Evolutionary conservation across 345 rosid genomes (phyloP).

Genomic region (Citrus inodora): DNA sequence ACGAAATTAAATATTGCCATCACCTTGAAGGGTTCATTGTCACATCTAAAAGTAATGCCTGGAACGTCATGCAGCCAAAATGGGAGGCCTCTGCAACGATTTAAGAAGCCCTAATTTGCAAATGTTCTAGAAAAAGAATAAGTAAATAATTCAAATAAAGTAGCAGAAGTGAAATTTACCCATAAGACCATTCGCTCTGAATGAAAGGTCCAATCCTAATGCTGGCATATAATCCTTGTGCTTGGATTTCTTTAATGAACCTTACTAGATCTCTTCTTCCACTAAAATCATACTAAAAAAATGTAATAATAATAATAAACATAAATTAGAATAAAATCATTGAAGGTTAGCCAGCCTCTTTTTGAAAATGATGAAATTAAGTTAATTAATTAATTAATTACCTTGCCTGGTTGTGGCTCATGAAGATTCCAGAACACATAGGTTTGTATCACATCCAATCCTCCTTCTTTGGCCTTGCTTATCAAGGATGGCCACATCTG

Average conservation of each 20-base stretch:
- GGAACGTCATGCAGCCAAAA: conserved; percentile 37
- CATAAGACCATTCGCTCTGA: conserved; percentile 43
- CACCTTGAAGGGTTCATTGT: conserved; percentile 40
- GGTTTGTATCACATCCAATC: conserved; percentile 76
- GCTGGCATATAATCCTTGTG: conserved; percentile 38
- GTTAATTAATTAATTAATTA: neutral
- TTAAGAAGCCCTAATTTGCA: too few species aligned
- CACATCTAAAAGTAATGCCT: conserved; percentile 29
- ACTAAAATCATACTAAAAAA: conserved; percentile 35
- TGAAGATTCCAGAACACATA: conserved; percentile 83
- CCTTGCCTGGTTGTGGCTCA: conserved; percentile 45
- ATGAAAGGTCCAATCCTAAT: conserved; percentile 52
- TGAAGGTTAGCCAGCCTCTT: neutral
- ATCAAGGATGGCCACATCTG: conserved; percentile 87
- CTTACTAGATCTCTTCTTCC: conserved; percentile 37
- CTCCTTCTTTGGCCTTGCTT: conserved; percentile 74
- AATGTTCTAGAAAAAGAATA: too few species aligned
- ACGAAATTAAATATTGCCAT: neutral
- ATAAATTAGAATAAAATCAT: neutral
- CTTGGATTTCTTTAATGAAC: conserved; percentile 38
- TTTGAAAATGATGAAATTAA: neutral
- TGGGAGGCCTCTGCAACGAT: conserved; percentile 42
- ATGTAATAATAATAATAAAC: neutral
- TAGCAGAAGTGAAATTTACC: conserved; percentile 15
- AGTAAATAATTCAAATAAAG: too few species aligned